Base-by-base conservation (phyloP, 106 monocot species). In the Posidonia australis region DNA sequence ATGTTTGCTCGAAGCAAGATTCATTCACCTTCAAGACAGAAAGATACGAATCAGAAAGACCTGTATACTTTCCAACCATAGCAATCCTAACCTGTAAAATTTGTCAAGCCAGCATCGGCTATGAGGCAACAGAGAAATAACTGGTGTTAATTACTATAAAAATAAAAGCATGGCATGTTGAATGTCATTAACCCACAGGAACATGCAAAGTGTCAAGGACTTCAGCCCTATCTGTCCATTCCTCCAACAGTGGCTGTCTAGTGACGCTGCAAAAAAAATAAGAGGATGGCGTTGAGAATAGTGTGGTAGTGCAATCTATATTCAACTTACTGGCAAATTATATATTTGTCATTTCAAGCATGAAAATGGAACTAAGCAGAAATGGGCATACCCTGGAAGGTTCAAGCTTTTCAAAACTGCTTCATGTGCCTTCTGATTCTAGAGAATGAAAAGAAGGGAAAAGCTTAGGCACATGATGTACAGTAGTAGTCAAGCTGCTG, bases 31-130 rank as follows among this genome's bases (percentile, higher is more conserved):
- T 98, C 44, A 84, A 54, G 25, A 90, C 90, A 64, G 96, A 98
- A 19, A 90, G 82, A 55, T 98, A 98, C 42, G 96, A 80, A 79
- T 98, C 94, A 28, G 90, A 87, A 68, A 96, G 76, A 42, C 86
- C 90, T 52, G 82, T 90, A 56, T 96, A 96, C 57, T 96, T 96
- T 52, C 94, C 94, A 77, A 96, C 94, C 83, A 96, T 90, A 46
- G 94, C 89, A 72, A 98, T 98, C 62, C 79, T 90, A 36, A 98
- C 90, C 96, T 98, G 84, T 44, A 80, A 74, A 52, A 44, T 29
- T 65, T 20, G 20, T 17, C 4, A 13, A 70, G 46, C 2, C 20
- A 64, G 29, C 49, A 19, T 62, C 10, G 21, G n/a, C n/a, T n/a
- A n/a, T n/a, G n/a, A n/a, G n/a, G n/a, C n/a, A n/a, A n/a, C n/a